Percentiles rank a stretch among this genome's conserved stretches.
phyloP scores from a whole-genome alignment of 768 basidiomycete species.

The Strobilomyces dryophilus region DNA sequence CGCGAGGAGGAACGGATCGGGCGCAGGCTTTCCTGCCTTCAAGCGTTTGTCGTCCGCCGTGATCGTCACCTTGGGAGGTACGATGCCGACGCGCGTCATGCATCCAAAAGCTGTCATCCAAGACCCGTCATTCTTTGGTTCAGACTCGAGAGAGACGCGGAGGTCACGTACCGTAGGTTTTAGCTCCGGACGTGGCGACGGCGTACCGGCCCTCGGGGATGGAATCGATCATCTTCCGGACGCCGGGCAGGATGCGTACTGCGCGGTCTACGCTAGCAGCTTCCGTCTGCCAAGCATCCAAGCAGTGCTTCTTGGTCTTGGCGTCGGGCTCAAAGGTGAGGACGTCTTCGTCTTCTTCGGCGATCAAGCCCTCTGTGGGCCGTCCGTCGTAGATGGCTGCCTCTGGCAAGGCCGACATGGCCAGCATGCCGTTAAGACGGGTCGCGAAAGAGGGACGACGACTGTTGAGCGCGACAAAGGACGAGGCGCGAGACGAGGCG shows the following conservation, averaged over 20 bases:
- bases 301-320: slow-evolving; percentile 30
- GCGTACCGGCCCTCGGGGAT: slow-evolving; percentile 65
- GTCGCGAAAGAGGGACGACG: slow-evolving; percentile 47
- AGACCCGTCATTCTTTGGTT: background rate
- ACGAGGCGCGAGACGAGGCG: slow-evolving; percentile 42
- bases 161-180: slow-evolving; percentile 52
- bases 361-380: slow-evolving; percentile 27
- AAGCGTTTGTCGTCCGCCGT: slow-evolving; percentile 75
- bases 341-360: slow-evolving; percentile 35
- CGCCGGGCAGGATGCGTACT: slow-evolving; percentile 72
- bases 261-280: slow-evolving; percentile 53
- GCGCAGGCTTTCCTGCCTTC: slow-evolving; percentile 60
- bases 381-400: slow-evolving; percentile 19
- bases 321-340: slow-evolving; percentile 22
- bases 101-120: slow-evolving; percentile 51
- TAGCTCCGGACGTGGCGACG: slow-evolving; percentile 71
- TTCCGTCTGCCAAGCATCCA: slow-evolving; percentile 54
- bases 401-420: slow-evolving; percentile 34
- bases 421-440: slow-evolving; percentile 38
- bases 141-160: background rate
- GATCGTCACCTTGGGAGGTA: slow-evolving; percentile 63
- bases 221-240: slow-evolving; percentile 57
- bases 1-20: slow-evolving; percentile 62
- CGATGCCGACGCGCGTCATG: slow-evolving; percentile 66
- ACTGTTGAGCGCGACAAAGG: slow-evolving; percentile 31